These are phyloP conservation scores for Austroboletus olivaceoglutinosus DNA, from an alignment of 1,284 basidiomycete species.

Conservation along the genomic window DNA sequence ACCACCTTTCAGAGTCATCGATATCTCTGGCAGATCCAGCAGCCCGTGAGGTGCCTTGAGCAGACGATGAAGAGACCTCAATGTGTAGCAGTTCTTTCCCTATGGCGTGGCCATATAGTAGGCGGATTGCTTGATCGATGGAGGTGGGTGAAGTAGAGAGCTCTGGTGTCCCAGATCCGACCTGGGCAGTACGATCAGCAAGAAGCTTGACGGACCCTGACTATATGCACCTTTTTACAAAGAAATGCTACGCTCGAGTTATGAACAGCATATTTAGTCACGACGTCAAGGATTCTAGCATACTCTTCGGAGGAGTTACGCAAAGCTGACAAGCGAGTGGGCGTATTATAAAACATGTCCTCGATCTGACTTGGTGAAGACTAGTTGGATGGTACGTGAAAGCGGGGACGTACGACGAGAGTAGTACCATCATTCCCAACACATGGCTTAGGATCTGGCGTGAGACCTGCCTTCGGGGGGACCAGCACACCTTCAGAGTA, in stretches of 20 bases:
- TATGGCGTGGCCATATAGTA: slow-evolving; percentile 81
- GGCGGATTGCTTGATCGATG: slow-evolving; percentile 70
- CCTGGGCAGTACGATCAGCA: slow-evolving; percentile 41
- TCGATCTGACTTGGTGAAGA: slow-evolving; percentile 62
- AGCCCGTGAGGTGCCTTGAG: slow-evolving; percentile 15
- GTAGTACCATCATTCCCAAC: slow-evolving; percentile 95
- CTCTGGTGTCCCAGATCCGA: slow-evolving; percentile 72
- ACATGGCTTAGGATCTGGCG: slow-evolving; percentile 79
- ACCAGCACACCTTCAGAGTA: slow-evolving; percentile 77
- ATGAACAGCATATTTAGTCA: slow-evolving; percentile 94
- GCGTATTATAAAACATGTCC: slow-evolving; percentile 95
- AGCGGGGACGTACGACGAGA: slow-evolving; percentile 61
- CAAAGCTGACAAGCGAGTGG: slow-evolving; percentile 84
- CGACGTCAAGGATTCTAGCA: slow-evolving; percentile 85
- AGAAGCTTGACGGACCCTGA: not conserved
- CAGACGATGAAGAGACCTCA: slow-evolving; percentile 38
- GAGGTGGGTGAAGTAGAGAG: slow-evolving; percentile 78
- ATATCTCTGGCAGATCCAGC: slow-evolving; percentile 20
- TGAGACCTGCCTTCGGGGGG: slow-evolving; percentile 65
- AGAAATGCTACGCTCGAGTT: slow-evolving; percentile 86
- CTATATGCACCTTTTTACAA: slow-evolving; percentile 80
- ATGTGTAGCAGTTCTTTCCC: slow-evolving; percentile 78
- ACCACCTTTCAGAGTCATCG: slow-evolving; percentile 53
- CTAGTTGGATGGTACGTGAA: not conserved
- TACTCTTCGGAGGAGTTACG: slow-evolving; percentile 91